Evolutionary conservation across 495 filamentous ascomycete species (phyloP), one percentile per base, ranked within the genome.

Genomic region (Umbilicaria muhlenbergii): DNA sequence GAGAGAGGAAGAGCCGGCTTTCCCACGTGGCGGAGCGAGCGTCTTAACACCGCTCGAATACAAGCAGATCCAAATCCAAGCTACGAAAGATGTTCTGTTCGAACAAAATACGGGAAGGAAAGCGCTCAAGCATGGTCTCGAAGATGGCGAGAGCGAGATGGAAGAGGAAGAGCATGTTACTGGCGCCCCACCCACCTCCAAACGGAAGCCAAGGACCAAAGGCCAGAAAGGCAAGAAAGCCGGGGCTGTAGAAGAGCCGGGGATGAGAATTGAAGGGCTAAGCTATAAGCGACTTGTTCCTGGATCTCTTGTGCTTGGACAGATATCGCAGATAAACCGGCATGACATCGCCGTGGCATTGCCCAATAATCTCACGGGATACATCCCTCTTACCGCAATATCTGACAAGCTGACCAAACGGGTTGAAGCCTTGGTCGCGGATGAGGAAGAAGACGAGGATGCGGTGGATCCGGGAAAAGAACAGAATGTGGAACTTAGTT

Each of bases 11-110:
- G 91, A 94, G 51, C 74, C 75, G 3, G 63, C 87, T 21, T 98
- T 98, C 57, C 91, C 92, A 56, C 76, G 91, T 67, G 91, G 91
- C 42, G 92, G 91, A 43, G 91, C 73, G 12, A 91, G 85, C 57
- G 70, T 92, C 37, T 65, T 98, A 60, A 94, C 91, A 7, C 87
- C 91, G 18, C 69, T 98, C 41, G 91, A 98, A 58, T 78, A 91
- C 51, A 94, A 94, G 65, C 84, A 96, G 61, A 94, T 98, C 51
- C 82, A 91, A 53, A 83, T 91, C 47, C 81, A 96, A 61, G 91
- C 91, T 24, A 87, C 77, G 50, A 76, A 79, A 54, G 91, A 98
- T 70, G 88, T 89, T 18, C 68, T 96, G 8, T 95, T 95, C 55
- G 91, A 96, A 64, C 77, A 92, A 51, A 73, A 77, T 44, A 72